Conservation (phyloP, 164 flowering plant genomes). For the Aristolochia fimbriata region DNA sequence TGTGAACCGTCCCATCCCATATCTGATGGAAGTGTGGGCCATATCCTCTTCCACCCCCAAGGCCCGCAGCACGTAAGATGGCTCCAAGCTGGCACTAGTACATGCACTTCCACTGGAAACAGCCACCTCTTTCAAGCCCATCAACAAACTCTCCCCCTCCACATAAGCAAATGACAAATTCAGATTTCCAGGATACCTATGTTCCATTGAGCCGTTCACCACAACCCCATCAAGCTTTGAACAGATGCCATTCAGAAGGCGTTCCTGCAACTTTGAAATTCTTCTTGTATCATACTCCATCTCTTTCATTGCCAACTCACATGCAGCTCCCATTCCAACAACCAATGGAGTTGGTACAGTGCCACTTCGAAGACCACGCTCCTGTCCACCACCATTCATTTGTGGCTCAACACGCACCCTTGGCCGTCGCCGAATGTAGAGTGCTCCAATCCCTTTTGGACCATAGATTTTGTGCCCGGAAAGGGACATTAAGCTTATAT, state of each 20-base stretch:
- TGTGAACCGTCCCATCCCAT: constrained; percentile 95
- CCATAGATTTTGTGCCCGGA: constrained; percentile 94
- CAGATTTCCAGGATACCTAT: constrained; percentile 79
- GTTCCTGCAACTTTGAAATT: constrained; percentile 42
- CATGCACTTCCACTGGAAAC: constrained; percentile 98
- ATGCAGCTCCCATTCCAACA: constrained; percentile 92
- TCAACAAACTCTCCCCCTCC: constrained; percentile 90
- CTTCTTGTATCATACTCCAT: constrained; percentile 79
- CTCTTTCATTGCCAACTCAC: constrained; percentile 72
- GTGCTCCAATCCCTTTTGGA: constrained; percentile 90
- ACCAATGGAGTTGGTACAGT: constrained; percentile 91
- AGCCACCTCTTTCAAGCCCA: constrained; percentile 97
- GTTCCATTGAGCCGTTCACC: constrained; percentile 80
- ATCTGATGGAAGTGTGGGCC: constrained; percentile 97
- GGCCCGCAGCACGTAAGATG: constrained; percentile 89
- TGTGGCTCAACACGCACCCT: constrained; percentile 84
- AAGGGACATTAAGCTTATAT: constrained; percentile 78
- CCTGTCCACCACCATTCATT: constrained; percentile 97
- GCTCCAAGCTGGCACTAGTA: constrained; percentile 93
- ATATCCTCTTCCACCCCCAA: constrained; percentile 97
- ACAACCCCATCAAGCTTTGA: constrained; percentile 65
- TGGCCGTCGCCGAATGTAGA: constrained; percentile 75
- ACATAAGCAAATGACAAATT: constrained; percentile 89
- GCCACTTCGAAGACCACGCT: constrained; percentile 87
- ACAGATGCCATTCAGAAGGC: constrained; percentile 67